A percentile compares a stretch with the other conserved stretches of the same genome.
phyloP scores from a whole-genome alignment of 768 basidiomycete genomes.

The Nidularia sp. region DNA sequence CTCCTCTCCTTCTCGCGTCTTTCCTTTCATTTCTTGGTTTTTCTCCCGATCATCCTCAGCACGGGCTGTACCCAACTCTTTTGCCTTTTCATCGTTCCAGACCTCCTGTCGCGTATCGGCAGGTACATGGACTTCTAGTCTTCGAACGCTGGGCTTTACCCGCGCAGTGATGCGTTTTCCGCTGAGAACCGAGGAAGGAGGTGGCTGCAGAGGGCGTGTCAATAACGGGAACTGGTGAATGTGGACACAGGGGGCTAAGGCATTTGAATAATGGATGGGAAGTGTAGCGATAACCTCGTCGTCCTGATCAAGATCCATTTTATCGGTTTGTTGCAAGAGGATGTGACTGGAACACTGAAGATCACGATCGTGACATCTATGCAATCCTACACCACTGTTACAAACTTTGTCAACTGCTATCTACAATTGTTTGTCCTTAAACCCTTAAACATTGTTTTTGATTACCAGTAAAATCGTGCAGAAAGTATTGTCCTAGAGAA shows the following conservation, averaged over 20 bases:
- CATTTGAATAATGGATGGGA: constrained; percentile 69
- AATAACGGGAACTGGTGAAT: constrained; percentile 82
- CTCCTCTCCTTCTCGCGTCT: constrained; percentile 46
- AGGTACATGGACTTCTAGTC: constrained; percentile 77
- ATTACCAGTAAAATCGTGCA: no score
- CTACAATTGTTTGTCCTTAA: no score
- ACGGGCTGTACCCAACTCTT: constrained; percentile 60
- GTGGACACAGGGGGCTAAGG: constrained; percentile 59
- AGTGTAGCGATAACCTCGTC: constrained; percentile 66
- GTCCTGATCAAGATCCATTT: constrained; percentile 9
- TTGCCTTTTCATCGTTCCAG: constrained; percentile 71
- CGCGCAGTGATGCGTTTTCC: constrained; percentile 79
- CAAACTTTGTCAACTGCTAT: no score
- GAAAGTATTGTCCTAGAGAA: no score
- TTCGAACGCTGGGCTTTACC: constrained; percentile 56
- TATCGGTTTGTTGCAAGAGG: constrained; percentile 6
- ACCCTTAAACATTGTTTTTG: no score
- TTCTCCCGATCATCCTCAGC: constrained; percentile 76
- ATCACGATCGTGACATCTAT: no score
- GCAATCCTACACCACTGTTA: no score
- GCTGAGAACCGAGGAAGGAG: constrained; percentile 66
- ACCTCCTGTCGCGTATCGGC: constrained; percentile 79
- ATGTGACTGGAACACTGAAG: neutral
- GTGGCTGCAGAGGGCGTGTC: constrained; percentile 67
- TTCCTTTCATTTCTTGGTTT: constrained; percentile 53